phyloP scores from a whole-genome alignment of 306 rosid genomes.

The Vigna mungo region DNA sequence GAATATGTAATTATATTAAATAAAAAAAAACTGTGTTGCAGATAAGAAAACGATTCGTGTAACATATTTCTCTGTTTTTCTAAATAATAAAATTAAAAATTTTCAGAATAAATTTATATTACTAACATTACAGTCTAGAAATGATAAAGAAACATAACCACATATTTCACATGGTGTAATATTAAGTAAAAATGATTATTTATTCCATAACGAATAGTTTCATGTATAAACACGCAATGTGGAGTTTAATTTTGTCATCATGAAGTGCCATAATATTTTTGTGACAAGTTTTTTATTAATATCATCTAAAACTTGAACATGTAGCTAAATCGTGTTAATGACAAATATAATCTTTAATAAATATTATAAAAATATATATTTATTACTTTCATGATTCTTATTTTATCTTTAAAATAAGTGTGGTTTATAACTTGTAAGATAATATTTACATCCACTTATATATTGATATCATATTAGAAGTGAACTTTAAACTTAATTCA shows the following conservation, averaged over 20 bases:
- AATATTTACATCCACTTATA: too few species aligned
- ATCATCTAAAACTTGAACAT: not conserved
- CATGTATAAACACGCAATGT: not conserved
- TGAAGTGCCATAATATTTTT: not conserved
- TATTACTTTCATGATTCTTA: not conserved
- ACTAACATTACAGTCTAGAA: not conserved
- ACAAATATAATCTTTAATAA: too few species aligned
- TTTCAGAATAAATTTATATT: not conserved
- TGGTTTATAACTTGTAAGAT: too few species aligned
- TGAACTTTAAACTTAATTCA: too few species aligned
- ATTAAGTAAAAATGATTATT: not conserved
- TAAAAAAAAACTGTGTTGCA: too few species aligned
- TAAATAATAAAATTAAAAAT: not conserved
- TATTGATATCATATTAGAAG: too few species aligned
- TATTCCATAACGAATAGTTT: not conserved
- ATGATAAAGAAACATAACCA: not conserved
- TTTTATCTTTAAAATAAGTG: not conserved
- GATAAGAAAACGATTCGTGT: too few species aligned
- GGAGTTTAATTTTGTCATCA: not conserved
- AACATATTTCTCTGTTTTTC: too few species aligned
- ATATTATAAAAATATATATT: too few species aligned
- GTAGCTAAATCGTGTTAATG: too few species aligned
- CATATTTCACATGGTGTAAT: not conserved
- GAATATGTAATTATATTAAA: too few species aligned
- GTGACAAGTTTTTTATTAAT: not conserved